Evolutionary conservation across 1,284 basidiomycete species (phyloP), one percentile per base, ranked within the genome.

Genomic region (Abortiporus biennis): DNA sequence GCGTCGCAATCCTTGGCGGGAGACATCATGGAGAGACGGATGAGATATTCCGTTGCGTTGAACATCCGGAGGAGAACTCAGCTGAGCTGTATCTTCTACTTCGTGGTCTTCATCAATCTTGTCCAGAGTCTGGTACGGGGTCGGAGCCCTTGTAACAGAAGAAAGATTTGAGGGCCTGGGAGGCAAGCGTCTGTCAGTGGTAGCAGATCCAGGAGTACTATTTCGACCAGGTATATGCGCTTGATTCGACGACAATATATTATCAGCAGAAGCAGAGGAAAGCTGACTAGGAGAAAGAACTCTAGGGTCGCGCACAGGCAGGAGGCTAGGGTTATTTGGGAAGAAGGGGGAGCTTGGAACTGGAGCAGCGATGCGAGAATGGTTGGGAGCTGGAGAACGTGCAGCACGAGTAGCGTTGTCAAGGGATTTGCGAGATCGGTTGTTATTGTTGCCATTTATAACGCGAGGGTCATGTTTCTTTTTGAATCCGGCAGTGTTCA

Each of bases 151-250:
- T 29, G n/a, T 29, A n/a, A n/a, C n/a, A n/a, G n/a, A 8, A 29
- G 27, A n/a, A 29, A 9, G 8, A 29, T 29, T n/a, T 29, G 27
- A 25, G 9, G 37, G 37, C 9, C 24, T 16, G n/a, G 37, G n/a
- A 38, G 37, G 19, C 16, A 13, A 9, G 17, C 8, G 23, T 12
- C 20, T n/a, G n/a, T 11, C 20, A 4, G 37, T 24, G 21, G 8
- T 27, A 13, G 20, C 17, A 21, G 37, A 24, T 11, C 21, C 36
- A 29, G 44, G 43, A 22, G 37, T 19, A 4, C 42, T 46, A 29
- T 42, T 31, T 6, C 44, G 43, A 20, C 45, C 45, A 52, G 44
- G 43, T 61, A 51, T 58, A 61, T 61, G 59, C 59, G 57, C 51
- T 24, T 46, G 36, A 40, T 58, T 55, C 0, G 50, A 43, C 41